Evolutionary conservation across 495 filamentous ascomycete species (phyloP), one percentile per base, ranked within the genome.

Genomic region (Neurospora sp.): DNA sequence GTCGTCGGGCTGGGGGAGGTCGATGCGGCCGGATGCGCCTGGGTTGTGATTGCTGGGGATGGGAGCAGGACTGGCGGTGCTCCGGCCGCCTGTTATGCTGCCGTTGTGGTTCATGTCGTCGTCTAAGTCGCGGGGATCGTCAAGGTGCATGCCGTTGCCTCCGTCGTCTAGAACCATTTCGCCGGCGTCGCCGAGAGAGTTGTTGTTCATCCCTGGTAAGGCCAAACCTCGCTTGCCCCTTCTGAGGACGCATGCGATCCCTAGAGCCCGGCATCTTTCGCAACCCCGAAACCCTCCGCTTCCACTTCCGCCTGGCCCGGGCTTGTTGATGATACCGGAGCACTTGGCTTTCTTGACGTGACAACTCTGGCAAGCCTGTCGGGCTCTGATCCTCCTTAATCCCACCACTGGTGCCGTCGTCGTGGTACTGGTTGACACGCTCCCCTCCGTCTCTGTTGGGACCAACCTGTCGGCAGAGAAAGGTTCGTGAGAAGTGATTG

Each of bases 321-420:
- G 3, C 70, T 80, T 80, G n/a, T 84, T 84, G 23, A 83, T 78
- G 72, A 83, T 79, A 23, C 85, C 85, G 70, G 80, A 86, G 79
- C 85, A 87, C 39, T 84, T 78, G 31, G 85, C 85, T 76, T 87
- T 87, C 60, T 84, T 80, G 11, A 81, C 79, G 70, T 87, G 85
- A 73, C 85, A 87, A 75, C 82, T 84, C 74, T 80, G 78, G 72
- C 85, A 87, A 60, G 85, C 85, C 74, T 84, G 83, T 38, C 85
- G 80, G 62, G 85, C 85, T n/a, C 85, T 81, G 39, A 40, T 27
- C 23, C 37, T 60, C 71, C 71, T 54, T 54, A 66, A 18, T 40
- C 54, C 71, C 42, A 39, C 71, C 27, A 44, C 69, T 18, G 60
- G 60, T 5, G 66, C 69, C 40, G 76, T 74, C 27, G 79, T 41